phyloP scores from a whole-genome alignment of 2,329 filamentous ascomycete species.

The Davidsoniella eucalypti region DNA sequence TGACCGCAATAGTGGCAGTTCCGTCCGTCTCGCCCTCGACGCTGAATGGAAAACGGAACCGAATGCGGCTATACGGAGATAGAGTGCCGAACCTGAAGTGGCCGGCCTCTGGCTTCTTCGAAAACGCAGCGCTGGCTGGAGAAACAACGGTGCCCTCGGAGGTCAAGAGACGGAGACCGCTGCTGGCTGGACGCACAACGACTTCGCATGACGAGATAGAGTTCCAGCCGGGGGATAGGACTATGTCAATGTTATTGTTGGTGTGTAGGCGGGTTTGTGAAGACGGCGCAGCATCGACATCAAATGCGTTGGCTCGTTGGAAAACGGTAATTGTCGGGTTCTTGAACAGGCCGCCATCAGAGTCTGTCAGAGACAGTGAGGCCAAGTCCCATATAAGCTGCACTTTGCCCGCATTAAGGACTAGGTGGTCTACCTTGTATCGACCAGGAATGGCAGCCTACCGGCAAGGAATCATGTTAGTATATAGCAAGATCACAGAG shows the following conservation, averaged over 20 bases:
- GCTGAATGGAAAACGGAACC: constrained; percentile 62
- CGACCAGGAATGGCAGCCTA: constrained; percentile 52
- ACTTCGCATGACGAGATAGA: constrained; percentile 41
- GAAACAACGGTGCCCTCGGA: constrained; percentile 37
- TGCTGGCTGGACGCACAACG: constrained; percentile 46
- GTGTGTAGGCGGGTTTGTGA: constrained; percentile 64
- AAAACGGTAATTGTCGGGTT: constrained; percentile 55
- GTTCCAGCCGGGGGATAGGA: constrained; percentile 61
- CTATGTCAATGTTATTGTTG: constrained; percentile 59
- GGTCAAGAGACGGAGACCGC: constrained; percentile 46
- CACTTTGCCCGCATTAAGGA: constrained; percentile 47
- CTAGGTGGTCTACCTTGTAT: constrained; percentile 59
- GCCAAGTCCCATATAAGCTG: constrained; percentile 49
- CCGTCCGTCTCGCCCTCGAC: constrained; percentile 48
- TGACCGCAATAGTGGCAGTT: constrained; percentile 46
- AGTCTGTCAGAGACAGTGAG: constrained; percentile 28
- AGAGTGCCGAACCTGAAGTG: constrained; percentile 35
- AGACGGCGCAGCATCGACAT: constrained; percentile 49
- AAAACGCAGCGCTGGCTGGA: constrained; percentile 22
- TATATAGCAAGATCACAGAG: constrained; percentile 17
- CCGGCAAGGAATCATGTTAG: too few relatives aligned
- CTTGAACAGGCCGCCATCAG: constrained; percentile 34
- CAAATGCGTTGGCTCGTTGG: constrained; percentile 50
- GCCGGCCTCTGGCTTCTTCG: constrained; percentile 36
- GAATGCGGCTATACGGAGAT: constrained; percentile 28